These are phyloP conservation scores for Chamaecrista fasciculata DNA, from an alignment of 306 rosid species.

Conservation along the genomic window DNA sequence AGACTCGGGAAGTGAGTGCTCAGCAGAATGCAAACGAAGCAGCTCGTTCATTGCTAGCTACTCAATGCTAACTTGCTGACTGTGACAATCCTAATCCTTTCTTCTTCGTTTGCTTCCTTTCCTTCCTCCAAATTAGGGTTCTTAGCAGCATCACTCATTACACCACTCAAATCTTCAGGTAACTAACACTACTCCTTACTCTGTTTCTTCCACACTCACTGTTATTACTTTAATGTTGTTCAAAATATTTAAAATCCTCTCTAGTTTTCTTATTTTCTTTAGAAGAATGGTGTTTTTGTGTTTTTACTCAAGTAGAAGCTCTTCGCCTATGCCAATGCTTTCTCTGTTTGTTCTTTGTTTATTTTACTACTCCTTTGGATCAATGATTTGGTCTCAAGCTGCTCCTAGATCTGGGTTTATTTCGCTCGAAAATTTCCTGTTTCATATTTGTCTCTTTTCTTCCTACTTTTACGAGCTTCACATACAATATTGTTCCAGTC, in stretches of 20 bases:
- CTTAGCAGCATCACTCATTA: neutral
- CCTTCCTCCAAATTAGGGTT: constrained; percentile 24
- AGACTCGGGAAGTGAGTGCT: constrained; percentile 50
- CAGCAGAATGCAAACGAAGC: constrained; percentile 23
- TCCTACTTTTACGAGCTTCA: constrained; percentile 17
- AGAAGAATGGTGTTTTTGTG: neutral
- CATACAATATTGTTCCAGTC: neutral
- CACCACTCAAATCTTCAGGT: neutral
- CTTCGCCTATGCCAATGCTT: neutral
- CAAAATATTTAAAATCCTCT: neutral
- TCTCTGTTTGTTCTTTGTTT: constrained; percentile 15
- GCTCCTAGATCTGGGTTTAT: constrained; percentile 41
- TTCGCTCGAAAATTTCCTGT: neutral
- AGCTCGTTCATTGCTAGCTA: constrained; percentile 8
- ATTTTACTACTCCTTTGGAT: constrained; percentile 22
- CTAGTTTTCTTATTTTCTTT: neutral
- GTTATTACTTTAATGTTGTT: neutral
- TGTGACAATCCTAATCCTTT: constrained; percentile 6
- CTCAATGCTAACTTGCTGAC: neutral
- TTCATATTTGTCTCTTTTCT: neutral
- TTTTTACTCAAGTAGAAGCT: constrained; percentile 9
- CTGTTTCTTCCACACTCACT: neutral
- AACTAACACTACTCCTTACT: neutral
- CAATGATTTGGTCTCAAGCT: constrained; percentile 16
- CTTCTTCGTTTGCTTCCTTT: neutral